A percentile compares a stretch with the other conserved stretches of the same genome.
These are phyloP conservation scores for Sporothrix inflata DNA, from an alignment of 2,329 filamentous ascomycete species.

Conservation along the genomic window DNA sequence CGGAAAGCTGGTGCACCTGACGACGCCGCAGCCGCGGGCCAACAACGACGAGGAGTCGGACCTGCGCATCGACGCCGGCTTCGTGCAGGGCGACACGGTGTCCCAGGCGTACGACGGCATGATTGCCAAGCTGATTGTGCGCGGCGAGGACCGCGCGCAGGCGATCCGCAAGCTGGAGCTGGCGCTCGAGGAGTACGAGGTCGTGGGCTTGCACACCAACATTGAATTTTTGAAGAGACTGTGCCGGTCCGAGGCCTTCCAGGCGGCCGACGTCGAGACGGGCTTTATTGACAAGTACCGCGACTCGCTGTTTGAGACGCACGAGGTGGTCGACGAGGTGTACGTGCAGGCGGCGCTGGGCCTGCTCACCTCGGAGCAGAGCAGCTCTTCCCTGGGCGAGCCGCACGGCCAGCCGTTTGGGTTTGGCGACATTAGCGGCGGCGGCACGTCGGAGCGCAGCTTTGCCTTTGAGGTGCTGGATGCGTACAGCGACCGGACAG, in stretches of 20 bases:
- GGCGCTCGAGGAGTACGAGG: conserved; percentile 85
- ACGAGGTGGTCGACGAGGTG: conserved; percentile 68
- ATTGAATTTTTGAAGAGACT: conserved; percentile 94
- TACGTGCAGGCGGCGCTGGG: conserved; percentile 87
- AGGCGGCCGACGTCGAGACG: conserved; percentile 87
- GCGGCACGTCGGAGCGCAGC: conserved; percentile 47
- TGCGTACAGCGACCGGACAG: conserved; percentile 51
- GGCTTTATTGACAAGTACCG: conserved; percentile 93
- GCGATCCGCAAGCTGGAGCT: conserved; percentile 81
- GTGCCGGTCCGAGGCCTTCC: conserved; percentile 79
- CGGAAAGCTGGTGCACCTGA: conserved; percentile 80
- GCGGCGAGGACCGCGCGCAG: conserved; percentile 74
- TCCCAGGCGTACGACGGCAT: conserved; percentile 97
- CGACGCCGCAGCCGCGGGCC: conserved; percentile 58
- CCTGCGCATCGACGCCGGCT: conserved; percentile 90
- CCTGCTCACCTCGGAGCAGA: conserved; percentile 51
- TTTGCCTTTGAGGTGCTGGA: conserved; percentile 62
- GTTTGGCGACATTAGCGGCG: conserved; percentile 50
- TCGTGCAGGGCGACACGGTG: conserved; percentile 86
- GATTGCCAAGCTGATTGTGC: conserved; percentile 97
- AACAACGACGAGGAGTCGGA: conserved; percentile 56
- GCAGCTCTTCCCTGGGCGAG: background rate
- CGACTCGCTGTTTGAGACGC: conserved; percentile 72
- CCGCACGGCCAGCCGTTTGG: conserved; percentile 57
- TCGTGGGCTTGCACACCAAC: conserved; percentile 91